Conservation (phyloP, 1,284 basidiomycete genomes). For the Golubevia pallescens region DNA sequence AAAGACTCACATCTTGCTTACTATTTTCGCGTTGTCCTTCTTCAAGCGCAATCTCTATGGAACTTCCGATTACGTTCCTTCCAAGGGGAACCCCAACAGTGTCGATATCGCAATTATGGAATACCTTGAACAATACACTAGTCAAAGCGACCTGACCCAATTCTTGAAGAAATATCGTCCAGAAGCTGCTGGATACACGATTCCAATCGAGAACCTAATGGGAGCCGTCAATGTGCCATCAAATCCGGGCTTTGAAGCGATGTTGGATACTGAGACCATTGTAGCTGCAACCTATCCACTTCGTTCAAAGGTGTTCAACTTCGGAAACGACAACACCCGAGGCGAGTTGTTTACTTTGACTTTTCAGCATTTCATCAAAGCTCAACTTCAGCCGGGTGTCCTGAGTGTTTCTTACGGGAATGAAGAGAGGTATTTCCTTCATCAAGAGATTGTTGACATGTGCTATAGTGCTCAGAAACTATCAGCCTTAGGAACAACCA, state of each 20-base stretch:
- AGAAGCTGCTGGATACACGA: background rate
- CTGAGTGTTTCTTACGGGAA: constrained; percentile 10
- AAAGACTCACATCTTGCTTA: too few relatives aligned
- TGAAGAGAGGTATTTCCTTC: constrained; percentile 4
- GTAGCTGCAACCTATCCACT: constrained; percentile 10
- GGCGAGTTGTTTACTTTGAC: constrained; percentile 7
- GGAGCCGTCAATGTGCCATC: background rate
- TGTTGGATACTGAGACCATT: constrained; percentile 5
- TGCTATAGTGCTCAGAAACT: constrained; percentile 14
- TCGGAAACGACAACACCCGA: constrained; percentile 1
- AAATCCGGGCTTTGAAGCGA: constrained; percentile 5
- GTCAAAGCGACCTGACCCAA: background rate
- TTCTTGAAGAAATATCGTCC: background rate
- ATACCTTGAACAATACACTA: background rate
- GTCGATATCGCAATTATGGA: background rate
- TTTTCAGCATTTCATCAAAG: constrained; percentile 9
- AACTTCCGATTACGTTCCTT: constrained; percentile 6
- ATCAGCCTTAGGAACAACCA: constrained; percentile 16
- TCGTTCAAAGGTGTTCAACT: constrained; percentile 7
- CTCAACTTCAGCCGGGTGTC: constrained; percentile 2
- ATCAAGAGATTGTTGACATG: constrained; percentile 6
- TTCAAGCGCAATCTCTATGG: constrained; percentile 4
- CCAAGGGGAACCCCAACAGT: background rate
- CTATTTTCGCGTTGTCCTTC: too few relatives aligned
- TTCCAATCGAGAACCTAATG: background rate